Base-by-base conservation (phyloP, 352 stramenopile species). In the Phytophthora hibernalis region DNA sequence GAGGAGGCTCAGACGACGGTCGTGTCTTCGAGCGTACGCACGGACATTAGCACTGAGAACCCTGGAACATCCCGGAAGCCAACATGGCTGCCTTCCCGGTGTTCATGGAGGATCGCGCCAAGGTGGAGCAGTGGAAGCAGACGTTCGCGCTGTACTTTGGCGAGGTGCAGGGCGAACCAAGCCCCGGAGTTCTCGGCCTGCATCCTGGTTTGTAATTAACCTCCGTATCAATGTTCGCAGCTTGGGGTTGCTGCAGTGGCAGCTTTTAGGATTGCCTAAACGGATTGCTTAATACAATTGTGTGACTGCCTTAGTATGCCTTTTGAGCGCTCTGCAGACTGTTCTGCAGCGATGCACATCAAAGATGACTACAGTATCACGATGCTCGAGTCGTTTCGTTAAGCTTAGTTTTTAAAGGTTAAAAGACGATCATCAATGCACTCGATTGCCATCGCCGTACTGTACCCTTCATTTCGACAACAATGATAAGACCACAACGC, bases 71-170 rank as follows among this genome's bases (percentile, higher is more conserved):
- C 13, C 51, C 62, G n/a, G 52, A 83, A 24, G 72, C 75, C 18
- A 74, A 78, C n/a, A 50, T 73, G 52, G 20, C 18, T 21, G 51
- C 52, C 13, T 87, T 89, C 61, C 60, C 54, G 0, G 20, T 15
- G 56, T 89, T 82, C 61, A 87, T 87, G 80, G 70, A 76, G 30
- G 76, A 89, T 59, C 77, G 80, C 30, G 73, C 62, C 9, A 61
- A 67, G 22, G 50, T 87, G 7, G 78, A 89, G 70, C 47, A 69
- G 28, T 70, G 74, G 54, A 78, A 79, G 45, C 20, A 56, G 35
- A 89, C 74, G 11, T 83, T 89, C 42, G 51, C 70, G 11, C 44
- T 89, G 30, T 87, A 85, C 71, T 85, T 89, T 44, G 76, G 75
- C 21, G 77, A 89, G 38, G 77, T 85, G 38, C 72, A 73, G 47